A percentile compares a stretch with the other conserved stretches of the same genome.
phyloP scores from a whole-genome alignment of 2,329 filamentous ascomycete genomes.

The Fusarium sp. region DNA sequence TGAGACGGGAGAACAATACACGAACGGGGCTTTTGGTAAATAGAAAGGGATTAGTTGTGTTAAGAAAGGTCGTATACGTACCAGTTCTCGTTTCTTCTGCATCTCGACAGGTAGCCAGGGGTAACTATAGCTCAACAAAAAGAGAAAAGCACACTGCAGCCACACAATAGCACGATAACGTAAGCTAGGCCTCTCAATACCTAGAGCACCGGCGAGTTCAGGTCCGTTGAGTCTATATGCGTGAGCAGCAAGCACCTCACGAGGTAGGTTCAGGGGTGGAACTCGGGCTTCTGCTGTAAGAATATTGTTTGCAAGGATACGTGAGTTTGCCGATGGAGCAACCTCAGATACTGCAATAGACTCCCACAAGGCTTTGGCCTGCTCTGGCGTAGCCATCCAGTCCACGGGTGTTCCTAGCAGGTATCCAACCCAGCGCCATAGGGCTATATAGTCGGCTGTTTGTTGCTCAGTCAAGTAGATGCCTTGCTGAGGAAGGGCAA shows the following conservation, averaged over 20 bases:
- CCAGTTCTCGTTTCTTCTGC: conserved; percentile 56
- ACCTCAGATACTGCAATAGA: conserved; percentile 77
- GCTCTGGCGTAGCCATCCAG: conserved; percentile 69
- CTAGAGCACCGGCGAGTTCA: conserved; percentile 72
- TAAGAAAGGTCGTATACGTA: conserved; percentile 32
- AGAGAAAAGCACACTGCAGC: conserved; percentile 78
- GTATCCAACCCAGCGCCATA: conserved; percentile 83
- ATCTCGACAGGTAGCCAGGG: conserved; percentile 54
- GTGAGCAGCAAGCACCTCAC: conserved; percentile 77
- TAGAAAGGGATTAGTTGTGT: conserved; percentile 8
- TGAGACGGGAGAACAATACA: too few species aligned
- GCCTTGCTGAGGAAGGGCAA: conserved; percentile 80
- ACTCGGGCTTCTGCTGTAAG: conserved; percentile 76
- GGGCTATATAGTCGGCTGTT: conserved; percentile 77
- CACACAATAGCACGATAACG: conserved; percentile 74
- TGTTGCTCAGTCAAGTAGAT: conserved; percentile 75
- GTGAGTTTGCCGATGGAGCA: conserved; percentile 73
- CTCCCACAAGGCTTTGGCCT: conserved; percentile 77
- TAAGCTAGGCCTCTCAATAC: conserved; percentile 67
- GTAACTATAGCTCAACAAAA: conserved; percentile 65
- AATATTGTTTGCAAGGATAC: conserved; percentile 81
- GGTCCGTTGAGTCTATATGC: conserved; percentile 80
- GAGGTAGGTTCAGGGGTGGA: conserved; percentile 76
- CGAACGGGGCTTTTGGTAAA: background rate
- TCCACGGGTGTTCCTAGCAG: conserved; percentile 78